Evolutionary conservation across 2,329 filamentous ascomycete genomes (phyloP).

Genomic region (Trematosphaeria pertusa): DNA sequence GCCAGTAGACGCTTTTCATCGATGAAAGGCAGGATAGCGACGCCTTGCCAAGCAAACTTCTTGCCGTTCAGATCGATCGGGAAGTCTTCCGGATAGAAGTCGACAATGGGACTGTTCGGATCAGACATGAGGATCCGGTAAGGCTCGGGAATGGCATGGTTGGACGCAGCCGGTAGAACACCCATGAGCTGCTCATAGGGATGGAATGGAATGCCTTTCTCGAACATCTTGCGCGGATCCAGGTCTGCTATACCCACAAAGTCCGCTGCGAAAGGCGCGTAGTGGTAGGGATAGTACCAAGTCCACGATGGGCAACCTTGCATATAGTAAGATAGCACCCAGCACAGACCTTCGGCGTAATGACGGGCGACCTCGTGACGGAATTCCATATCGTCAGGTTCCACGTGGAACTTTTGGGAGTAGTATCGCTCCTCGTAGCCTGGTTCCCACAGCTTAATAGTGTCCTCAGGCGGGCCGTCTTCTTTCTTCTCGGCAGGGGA

Average conservation of each 20-base stretch:
- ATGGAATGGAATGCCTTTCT: slow-evolving; percentile 82
- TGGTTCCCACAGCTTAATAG: slow-evolving; percentile 90
- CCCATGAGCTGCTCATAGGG: slow-evolving; percentile 99
- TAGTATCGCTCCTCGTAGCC: slow-evolving; percentile 97
- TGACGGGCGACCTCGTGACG: slow-evolving; percentile 85
- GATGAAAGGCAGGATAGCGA: slow-evolving; percentile 93
- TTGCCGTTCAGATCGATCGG: slow-evolving; percentile 94
- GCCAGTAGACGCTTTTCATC: slow-evolving; percentile 84
- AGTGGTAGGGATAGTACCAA: slow-evolving; percentile 99
- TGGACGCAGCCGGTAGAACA: slow-evolving; percentile 90
- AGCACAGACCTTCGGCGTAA: slow-evolving; percentile 94
- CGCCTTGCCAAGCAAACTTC: slow-evolving; percentile 98
- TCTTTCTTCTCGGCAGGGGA: slow-evolving; percentile 54
- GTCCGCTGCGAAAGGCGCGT: slow-evolving; percentile 95
- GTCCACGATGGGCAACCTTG: slow-evolving; percentile 98
- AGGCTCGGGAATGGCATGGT: slow-evolving; percentile 84
- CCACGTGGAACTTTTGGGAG: slow-evolving; percentile 91
- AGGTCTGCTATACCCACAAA: slow-evolving; percentile 84
- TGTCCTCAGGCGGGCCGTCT: slow-evolving; percentile 72
- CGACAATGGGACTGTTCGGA: slow-evolving; percentile 87
- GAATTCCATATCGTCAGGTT: slow-evolving; percentile 81
- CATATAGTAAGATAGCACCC: slow-evolving; percentile 97
- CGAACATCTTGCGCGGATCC: slow-evolving; percentile 71
- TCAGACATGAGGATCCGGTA: slow-evolving; percentile 93
- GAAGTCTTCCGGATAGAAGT: slow-evolving; percentile 97